phyloP scores from a whole-genome alignment of 495 filamentous ascomycete species.

The Daldinia bambusicola region DNA sequence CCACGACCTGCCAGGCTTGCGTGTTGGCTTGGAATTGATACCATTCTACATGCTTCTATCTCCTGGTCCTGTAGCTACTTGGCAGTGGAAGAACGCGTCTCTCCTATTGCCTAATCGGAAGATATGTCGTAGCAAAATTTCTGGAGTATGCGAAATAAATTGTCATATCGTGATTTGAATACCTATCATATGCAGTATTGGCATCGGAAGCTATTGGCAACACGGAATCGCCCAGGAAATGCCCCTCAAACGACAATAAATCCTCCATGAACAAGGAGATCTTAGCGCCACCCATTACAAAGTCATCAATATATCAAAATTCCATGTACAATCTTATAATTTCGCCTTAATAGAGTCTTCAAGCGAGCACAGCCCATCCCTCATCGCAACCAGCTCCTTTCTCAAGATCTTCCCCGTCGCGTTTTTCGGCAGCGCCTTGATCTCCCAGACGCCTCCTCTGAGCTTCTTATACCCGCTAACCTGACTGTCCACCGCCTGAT shows the following conservation, averaged over 20 bases:
- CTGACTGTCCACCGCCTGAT: slow-evolving; percentile 61
- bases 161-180: no score
- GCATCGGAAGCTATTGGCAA: neutral
- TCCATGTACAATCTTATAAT: neutral
- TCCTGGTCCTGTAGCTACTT: no score
- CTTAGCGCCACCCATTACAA: neutral
- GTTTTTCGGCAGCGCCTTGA: slow-evolving; percentile 50
- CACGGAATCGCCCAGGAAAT: no score
- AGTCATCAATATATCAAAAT: neutral
- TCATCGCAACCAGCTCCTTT: slow-evolving; percentile 45
- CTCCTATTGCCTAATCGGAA: no score
- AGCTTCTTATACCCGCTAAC: slow-evolving; percentile 54
- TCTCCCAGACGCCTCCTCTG: slow-evolving; percentile 51
- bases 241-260: neutral
- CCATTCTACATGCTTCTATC: no score
- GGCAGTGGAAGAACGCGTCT: no score
- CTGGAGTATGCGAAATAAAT: no score
- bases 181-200: no score
- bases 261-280: neutral
- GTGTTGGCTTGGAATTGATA: no score
- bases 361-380: slow-evolving; percentile 41
- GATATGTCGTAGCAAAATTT: no score
- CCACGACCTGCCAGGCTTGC: no score
- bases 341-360: slow-evolving; percentile 22
- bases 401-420: slow-evolving; percentile 52